A percentile compares a stretch with the other conserved stretches of the same genome.
These are phyloP conservation scores for Zancudomyces culisetae DNA, from an alignment of 371 early-diverging fungal genomes.

Conservation along the genomic window DNA sequence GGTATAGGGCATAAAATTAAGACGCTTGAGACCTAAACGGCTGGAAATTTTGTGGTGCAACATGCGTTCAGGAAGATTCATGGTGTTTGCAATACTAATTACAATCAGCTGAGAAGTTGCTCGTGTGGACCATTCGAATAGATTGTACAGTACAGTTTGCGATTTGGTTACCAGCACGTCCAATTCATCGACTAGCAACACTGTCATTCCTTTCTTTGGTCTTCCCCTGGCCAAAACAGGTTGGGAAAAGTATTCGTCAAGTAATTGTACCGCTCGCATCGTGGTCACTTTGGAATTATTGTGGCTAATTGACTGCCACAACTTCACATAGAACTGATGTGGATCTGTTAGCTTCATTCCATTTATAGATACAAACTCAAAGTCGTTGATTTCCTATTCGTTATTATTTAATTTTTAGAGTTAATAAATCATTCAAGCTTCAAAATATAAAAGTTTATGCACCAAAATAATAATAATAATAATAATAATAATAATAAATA, in stretches of 20 bases:
- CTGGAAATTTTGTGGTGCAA: constrained; percentile 83
- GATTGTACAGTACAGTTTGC: constrained; percentile 91
- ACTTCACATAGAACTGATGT: constrained; percentile 54
- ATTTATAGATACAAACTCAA: constrained; percentile 83
- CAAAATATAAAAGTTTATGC: background rate
- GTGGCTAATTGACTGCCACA: constrained; percentile 58
- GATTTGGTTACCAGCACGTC: constrained; percentile 85
- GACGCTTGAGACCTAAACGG: constrained; percentile 68
- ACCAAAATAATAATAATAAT: background rate
- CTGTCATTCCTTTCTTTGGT: constrained; percentile 22
- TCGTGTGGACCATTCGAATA: constrained; percentile 92
- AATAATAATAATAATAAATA: background rate
- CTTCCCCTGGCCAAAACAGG: no score
- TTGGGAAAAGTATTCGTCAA: constrained; percentile 42
- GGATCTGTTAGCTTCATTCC: constrained; percentile 93
- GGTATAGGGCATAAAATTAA: constrained; percentile 81
- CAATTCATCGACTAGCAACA: constrained; percentile 94
- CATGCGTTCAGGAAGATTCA: constrained; percentile 93
- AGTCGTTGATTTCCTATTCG: constrained; percentile 36
- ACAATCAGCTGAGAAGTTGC: constrained; percentile 68
- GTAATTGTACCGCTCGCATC: constrained; percentile 51
- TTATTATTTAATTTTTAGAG: background rate
- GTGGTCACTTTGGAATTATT: constrained; percentile 34
- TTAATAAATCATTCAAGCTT: background rate
- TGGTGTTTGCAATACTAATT: constrained; percentile 95